Base-by-base conservation (phyloP, 78 protist genomes). In the Neovahlkampfia damariscottae region DNA sequence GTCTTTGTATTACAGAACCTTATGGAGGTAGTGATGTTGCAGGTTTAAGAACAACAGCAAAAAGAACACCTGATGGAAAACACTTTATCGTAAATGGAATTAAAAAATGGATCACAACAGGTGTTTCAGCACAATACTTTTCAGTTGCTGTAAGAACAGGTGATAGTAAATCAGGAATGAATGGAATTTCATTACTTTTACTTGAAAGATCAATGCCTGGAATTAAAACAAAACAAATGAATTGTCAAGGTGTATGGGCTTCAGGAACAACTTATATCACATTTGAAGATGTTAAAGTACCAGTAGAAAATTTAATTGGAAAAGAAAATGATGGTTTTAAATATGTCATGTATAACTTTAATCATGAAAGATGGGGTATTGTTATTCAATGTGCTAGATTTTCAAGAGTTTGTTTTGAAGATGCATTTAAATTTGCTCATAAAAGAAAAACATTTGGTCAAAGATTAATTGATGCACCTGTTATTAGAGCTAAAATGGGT, bases 21-120 rank as follows among this genome's bases (percentile, higher is more conserved):
- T 88, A 87, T 9, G 82, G 91, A 0, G 97, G 96, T 36, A 86
- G 90, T 4, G 97, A 94, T 67, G 94, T 92, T 50, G 93, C 84
- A 27, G 79, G 89, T 34, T 88, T 94, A 91, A 41, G 76, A 80
- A 82, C 90, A 6, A 34, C 29, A 6, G 98, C 98, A 1, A 87
- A 40, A 28, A 66, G 69, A 62, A 78, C 72, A 10, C 35, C 75
- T 10, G 19, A 68, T 38, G 93, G 89, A 50, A 86, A 76, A 67
- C 81, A 85, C 50, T 87, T 79, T 81, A 41, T 84, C 3, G 74
- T 87, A 19, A 82, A 72, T 67, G 94, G 93, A 39, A 84, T 29
- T 68, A 91, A 91, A 87, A 89, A 86, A 90, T 91, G 93, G 93
- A 89, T 89, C 74, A 91, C 95, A 41, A 91, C 88, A 75, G 95